phyloP scores from a whole-genome alignment of 2,329 filamentous ascomycete genomes.

The Botryotinia calthae region DNA sequence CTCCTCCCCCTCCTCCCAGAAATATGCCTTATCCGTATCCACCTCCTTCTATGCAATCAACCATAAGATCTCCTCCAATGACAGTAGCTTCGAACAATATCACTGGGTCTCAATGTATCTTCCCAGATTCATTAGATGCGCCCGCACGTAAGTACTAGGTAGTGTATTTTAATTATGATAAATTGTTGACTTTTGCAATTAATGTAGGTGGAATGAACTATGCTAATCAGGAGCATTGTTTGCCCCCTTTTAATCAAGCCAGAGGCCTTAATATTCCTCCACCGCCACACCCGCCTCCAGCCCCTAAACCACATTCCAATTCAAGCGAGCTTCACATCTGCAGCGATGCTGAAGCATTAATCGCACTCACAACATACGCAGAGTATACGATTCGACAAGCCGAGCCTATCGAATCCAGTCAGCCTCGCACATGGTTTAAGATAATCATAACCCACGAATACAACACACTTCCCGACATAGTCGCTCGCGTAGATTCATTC shows the following conservation, averaged over 20 bases:
- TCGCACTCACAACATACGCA: slow-evolving; percentile 28
- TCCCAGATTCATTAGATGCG: too few species aligned
- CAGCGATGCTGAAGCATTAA: slow-evolving; percentile 22
- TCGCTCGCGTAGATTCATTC: slow-evolving; percentile 24
- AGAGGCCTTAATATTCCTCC: background rate
- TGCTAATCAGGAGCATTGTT: too few species aligned
- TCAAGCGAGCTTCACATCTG: slow-evolving; percentile 17
- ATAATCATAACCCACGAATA: slow-evolving; percentile 25
- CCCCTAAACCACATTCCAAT: background rate
- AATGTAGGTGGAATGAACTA: too few species aligned
- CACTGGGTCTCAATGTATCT: too few species aligned
- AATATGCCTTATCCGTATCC: background rate
- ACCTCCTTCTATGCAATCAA: background rate
- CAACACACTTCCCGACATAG: slow-evolving; percentile 6
- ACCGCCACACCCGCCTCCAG: background rate
- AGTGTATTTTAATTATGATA: too few species aligned
- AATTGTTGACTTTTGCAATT: too few species aligned
- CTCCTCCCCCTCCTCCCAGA: background rate
- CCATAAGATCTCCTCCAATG: background rate
- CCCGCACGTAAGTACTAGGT: too few species aligned
- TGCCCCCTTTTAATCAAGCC: background rate
- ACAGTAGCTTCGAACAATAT: too few species aligned
- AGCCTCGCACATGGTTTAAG: slow-evolving; percentile 22
- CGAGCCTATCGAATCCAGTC: background rate
- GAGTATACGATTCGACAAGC: slow-evolving; percentile 29